Evolutionary conservation across 768 basidiomycete species (phyloP), one percentile per base, ranked within the genome.

Genomic region (Serendipita sp.): DNA sequence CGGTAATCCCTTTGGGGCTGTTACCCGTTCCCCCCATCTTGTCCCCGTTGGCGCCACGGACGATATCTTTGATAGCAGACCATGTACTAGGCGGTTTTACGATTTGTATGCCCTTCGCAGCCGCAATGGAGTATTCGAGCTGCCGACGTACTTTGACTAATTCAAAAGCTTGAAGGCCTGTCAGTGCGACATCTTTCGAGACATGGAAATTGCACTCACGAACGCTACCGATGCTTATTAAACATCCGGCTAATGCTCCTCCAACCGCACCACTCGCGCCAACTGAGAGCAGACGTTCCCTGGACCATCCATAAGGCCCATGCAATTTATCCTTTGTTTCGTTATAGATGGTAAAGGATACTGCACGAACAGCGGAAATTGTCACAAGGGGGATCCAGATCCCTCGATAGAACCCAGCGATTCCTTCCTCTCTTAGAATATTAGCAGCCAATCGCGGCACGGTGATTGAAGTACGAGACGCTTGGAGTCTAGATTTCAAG

Each of bases 321-420:
- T 80, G 78, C 70, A 86, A 85, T 68, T 79, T 77, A 69, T 90
- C 86, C 75, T 91, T 94, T 45, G 88, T 90, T 46, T 83, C 77
- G 63, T 84, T 88, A 74, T 94, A 94, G 68, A 95, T 92, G 0
- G 88, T 89, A 76, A 96, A 94, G 56, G 88, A 91, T 37, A 89
- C 86, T 35, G 92, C 91, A 86, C 95, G 91, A 74, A 97, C 93
- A 73, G 95, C 92, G 3, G 93, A 92, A 70, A 98, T 98, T 7
- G 93, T 95, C 75, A 92, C 79, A 64, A 97, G 82, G 54, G 95
- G 94, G 69, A 98, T 89, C 84, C 89, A 90, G 62, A 93, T 71
- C 65, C 91, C 91, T 65, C 92, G 81, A 74, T 90, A 95, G 75
- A 92, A 97, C 64, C 95, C 94, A 68, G 81, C 80, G 38, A 91